Evolutionary conservation across 768 basidiomycete species (phyloP), one percentile per base, ranked within the genome.

Genomic region (Phaeotremella skinneri): DNA sequence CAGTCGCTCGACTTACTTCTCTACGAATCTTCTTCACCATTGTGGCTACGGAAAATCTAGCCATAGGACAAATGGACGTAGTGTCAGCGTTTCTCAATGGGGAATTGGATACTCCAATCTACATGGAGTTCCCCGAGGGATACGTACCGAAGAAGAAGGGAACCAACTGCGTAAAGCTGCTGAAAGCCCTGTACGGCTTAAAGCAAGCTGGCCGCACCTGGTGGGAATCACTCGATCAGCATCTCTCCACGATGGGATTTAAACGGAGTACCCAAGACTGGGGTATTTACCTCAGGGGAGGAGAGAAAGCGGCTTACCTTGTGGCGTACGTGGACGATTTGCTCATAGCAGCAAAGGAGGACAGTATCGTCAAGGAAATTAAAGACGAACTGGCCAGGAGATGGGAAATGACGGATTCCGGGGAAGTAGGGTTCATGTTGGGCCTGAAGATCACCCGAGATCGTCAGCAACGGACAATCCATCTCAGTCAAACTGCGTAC

Each of bases 111-210:
- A 56, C 61, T 23, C 55, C 50, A 25, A 80, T 83, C 39, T 83
- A 79, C 69, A 82, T 83, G 80, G 32, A 73, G 9, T 76, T 51
- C 26, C 56, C 61, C 17, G 21, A 31, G 20, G 60, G 63, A 45
- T 56, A 48, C 51, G 34, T 37, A 37, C 34, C 34, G 17, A 49
- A n/a, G 31, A 30, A 29, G 27, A 49, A 48, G 30, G 26, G 32
- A 34, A 26, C 27, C 32, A 23, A 21, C 30, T 57, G 48, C 27
- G 25, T 48, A 48, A 41, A 30, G 7, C 58, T 59, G 11, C 20
- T 54, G 31, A 54, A 55, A 43, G 51, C 53, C n/a, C 58, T 59
- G 30, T 59, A 59, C 32, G 58, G 58, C 14, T 34, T 59, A n/a
- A 59, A 59, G 45, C 58, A 53, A 34, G 51, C 58, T 3, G 58